These are phyloP conservation scores for Prinsepia uniflora DNA, from an alignment of 306 rosid genomes.

Conservation along the genomic window DNA sequence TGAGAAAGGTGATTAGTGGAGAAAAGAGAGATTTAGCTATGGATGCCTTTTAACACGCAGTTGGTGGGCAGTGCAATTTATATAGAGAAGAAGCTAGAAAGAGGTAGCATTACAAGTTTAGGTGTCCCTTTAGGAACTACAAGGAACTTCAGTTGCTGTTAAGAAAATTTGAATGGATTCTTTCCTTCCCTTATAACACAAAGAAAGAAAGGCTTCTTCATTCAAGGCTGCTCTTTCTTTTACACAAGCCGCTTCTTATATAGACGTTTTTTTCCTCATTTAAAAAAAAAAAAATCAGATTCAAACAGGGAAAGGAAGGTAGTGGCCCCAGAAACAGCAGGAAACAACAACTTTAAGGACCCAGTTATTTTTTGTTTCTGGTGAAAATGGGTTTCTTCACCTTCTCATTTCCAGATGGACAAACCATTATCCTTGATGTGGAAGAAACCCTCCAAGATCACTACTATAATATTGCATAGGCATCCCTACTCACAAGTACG, in stretches of 20 bases:
- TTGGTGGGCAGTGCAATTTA: not conserved
- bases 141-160: constrained; percentile 35
- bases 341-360: constrained; percentile 19
- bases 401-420: not conserved
- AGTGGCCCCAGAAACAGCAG: constrained; percentile 29
- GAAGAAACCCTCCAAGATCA: not conserved
- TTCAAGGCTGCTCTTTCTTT: constrained; percentile 31
- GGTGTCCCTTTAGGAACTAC: constrained; percentile 35
- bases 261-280: constrained; percentile 5
- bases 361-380: constrained; percentile 1
- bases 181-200: constrained; percentile 50
- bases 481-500: not conserved
- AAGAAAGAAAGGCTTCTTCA: constrained; percentile 20
- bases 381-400: not conserved
- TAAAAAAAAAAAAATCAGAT: constrained; percentile 11
- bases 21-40: not conserved
- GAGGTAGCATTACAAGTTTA: not conserved
- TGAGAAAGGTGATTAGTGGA: not conserved
- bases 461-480: not conserved
- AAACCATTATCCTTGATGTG: constrained; percentile 9
- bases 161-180: constrained; percentile 39
- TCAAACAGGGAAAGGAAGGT: constrained; percentile 41
- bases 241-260: constrained; percentile 44
- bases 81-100: not conserved
- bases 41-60: not conserved